Conservation (phyloP, 768 basidiomycete species). For the Kwoniella heveanensis region DNA sequence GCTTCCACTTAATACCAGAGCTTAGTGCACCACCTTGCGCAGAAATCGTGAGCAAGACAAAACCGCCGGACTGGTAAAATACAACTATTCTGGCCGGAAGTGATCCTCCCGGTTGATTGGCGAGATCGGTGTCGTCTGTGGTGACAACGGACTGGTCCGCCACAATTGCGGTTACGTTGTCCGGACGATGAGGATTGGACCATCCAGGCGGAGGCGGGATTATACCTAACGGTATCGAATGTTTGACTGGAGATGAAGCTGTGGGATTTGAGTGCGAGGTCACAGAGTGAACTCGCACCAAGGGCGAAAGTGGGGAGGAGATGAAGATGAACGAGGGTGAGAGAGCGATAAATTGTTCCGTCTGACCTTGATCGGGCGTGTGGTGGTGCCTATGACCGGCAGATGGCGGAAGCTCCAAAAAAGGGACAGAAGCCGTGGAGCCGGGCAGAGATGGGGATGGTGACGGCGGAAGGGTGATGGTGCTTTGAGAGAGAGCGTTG, state of each 20-base stretch:
- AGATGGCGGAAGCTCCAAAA: not conserved
- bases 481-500: slow-evolving; percentile 44
- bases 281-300: slow-evolving; percentile 44
- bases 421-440: not conserved
- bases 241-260: not conserved
- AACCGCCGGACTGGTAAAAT: slow-evolving; percentile 54
- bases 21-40: not conserved
- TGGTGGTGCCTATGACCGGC: slow-evolving; percentile 6
- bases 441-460: slow-evolving; percentile 34
- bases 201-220: slow-evolving; percentile 56
- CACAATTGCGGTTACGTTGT: slow-evolving; percentile 51
- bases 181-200: slow-evolving; percentile 51
- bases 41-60: slow-evolving; percentile 37
- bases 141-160: slow-evolving; percentile 41
- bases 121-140: slow-evolving; percentile 24
- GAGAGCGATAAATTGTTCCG: slow-evolving; percentile 48
- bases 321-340: slow-evolving; percentile 53
- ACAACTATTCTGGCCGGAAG: slow-evolving; percentile 45
- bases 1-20: slow-evolving; percentile 27
- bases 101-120: not conserved
- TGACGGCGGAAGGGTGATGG: slow-evolving; percentile 48
- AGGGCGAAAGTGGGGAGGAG: slow-evolving; percentile 49
- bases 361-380: slow-evolving; percentile 2
- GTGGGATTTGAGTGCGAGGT: slow-evolving; percentile 20
- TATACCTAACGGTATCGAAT: slow-evolving; percentile 41